Evolutionary conservation across 345 rosid species (phyloP), one percentile per base, ranked within the genome.

Genomic region (Citrus unshiu): DNA sequence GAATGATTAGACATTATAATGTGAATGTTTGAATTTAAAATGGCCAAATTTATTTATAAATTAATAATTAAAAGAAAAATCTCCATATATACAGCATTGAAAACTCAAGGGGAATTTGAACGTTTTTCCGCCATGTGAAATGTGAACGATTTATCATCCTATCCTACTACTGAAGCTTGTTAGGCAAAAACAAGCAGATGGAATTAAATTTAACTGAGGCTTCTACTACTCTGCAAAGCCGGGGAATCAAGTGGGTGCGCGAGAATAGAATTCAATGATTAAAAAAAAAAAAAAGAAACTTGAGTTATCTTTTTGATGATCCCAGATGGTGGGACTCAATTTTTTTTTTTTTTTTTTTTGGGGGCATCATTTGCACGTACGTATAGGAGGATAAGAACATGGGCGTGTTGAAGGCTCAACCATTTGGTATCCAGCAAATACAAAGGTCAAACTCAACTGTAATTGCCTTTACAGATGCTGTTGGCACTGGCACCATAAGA

Each of bases 391-490:
- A 7, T 37, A 30, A 37, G 78, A 60, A 68, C 70, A 39, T n/a
- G 78, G 81, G 81, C 35, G 19, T 67, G 67, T 24, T 73, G 13
- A n/a, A 49, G 14, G n/a, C 56, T 61, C 56, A 72, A 68, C 6
- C 37, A 75, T 51, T 63, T 49, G 68, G 72, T 13, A 54, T 72
- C 79, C 83, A 69, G 80, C 75, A 74, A 84, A 87, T 49, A 10
- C 34, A 78, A 34, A 75, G 79, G 86, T 81, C 85, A 85, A 88
- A 82, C 70, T 76, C 76, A 77, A 79, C 83, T 77, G 78, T 84
- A 32, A 51, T 60, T 72, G 72, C 13, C 86, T 83, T 82, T 78
- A 75, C 80, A 72, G 84, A 83, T 83, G 89, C 84, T 81, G 79
- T 59, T 68, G 85, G 81, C 86, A 60, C 29, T 68, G 85, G 82